phyloP scores from a whole-genome alignment of 176 grass and related monocot species.

The Hordeum marinum region DNA sequence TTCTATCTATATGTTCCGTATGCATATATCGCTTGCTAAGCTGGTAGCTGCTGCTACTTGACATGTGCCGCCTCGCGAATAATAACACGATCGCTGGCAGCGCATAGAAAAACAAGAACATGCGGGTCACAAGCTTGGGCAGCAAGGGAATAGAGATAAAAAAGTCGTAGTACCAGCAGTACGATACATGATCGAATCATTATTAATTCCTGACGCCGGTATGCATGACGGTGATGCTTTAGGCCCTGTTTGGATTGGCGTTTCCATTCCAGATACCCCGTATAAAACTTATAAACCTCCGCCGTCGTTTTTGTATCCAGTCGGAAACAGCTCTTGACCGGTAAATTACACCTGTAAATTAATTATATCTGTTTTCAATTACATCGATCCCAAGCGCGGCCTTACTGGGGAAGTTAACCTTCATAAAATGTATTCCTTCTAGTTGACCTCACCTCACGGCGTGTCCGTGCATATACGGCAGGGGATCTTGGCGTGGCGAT shows the following conservation, averaged over 20 bases:
- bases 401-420: not conserved
- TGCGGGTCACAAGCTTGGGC: conserved; percentile 1
- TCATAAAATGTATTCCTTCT: not conserved
- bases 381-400: too few species aligned
- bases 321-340: too few species aligned
- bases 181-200: not conserved
- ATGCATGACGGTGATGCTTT: too few species aligned
- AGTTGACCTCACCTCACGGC: not conserved
- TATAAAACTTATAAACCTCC: too few species aligned
- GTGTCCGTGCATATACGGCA: not conserved
- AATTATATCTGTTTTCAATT: too few species aligned
- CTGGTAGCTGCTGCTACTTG: not conserved
- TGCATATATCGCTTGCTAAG: not conserved
- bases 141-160: not conserved
- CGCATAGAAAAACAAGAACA: not conserved
- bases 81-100: not conserved
- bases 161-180: too few species aligned
- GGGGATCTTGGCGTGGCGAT: not conserved
- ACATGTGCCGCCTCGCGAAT: not conserved
- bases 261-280: too few species aligned
- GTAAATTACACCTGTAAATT: too few species aligned
- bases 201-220: too few species aligned
- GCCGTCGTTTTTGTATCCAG: too few species aligned
- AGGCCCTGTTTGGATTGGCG: too few species aligned
- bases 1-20: not conserved